Evolutionary conservation across 768 basidiomycete genomes (phyloP), one percentile per base, ranked within the genome.

Genomic region (Psilocybe subaeruginosa): DNA sequence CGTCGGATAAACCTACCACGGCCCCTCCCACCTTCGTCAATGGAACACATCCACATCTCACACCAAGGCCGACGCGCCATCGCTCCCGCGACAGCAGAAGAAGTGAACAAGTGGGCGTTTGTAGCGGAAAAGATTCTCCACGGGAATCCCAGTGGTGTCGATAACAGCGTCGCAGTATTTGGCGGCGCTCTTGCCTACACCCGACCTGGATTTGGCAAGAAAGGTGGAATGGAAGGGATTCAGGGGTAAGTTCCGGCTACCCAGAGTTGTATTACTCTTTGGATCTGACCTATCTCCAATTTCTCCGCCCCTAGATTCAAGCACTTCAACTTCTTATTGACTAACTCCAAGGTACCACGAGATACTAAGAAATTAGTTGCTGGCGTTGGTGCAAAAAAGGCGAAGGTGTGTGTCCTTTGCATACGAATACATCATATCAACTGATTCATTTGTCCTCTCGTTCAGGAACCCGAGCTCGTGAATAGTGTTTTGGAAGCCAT

Each of bases 91-190:
- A 76, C 87, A 31, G 92, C 93, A 4, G 90, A 95, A 64, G 81
- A 89, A 64, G 88, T 96, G 66, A 98, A 99, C 74, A 81, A 82
- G 50, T 98, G 95, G 88, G 95, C 97, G 17, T 99, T 97, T 76
- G 79, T 98, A 54, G 84, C 90, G 9, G 97, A 99, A 78, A 99
- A 99, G 75, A 90, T 99, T 45, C 77, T 98, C 54, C 97, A 99
- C 72, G 97, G 97, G 0, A 99, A 92, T 69, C 97, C 97, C 2
- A 97, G 94, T 68, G 97, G 97, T 8, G 92, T 99, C 23, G 97
- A 99, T 73, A 99, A 99, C 73, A 92, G 95, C 17, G 93, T 98
- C 37, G 84, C 92, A 14, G 91, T 95, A 0, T 92, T 89, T 69
- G 97, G 97, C 17, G 97, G 97, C 51, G 97, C 95, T 29, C 80